phyloP scores from a whole-genome alignment of 345 rosid species.

The Chamaenerion angustifolium region DNA sequence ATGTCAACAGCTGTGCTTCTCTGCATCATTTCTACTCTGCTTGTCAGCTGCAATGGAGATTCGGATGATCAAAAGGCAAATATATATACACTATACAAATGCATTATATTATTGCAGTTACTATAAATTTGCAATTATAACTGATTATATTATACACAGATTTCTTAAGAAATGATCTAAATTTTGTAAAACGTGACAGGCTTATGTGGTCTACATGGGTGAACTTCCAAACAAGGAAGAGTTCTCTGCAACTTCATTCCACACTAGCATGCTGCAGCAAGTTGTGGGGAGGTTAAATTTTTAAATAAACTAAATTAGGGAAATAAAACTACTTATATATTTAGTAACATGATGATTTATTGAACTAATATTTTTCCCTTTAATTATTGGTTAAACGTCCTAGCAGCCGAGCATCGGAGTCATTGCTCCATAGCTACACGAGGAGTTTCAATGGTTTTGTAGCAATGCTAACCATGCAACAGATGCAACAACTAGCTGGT shows the following conservation, averaged over 20 bases:
- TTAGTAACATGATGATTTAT: neutral
- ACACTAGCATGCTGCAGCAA: conserved; percentile 11
- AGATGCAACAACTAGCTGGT: conserved; percentile 14
- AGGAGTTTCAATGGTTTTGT: conserved; percentile 22
- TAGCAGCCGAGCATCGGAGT: conserved; percentile 7
- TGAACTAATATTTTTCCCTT: neutral
- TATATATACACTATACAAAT: neutral
- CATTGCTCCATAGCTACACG: conserved; percentile 11
- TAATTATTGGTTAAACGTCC: neutral
- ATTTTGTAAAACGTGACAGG: conserved; percentile 8
- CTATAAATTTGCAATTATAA: too few relatives aligned
- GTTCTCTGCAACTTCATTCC: conserved; percentile 1
- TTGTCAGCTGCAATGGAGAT: neutral
- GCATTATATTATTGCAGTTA: too few relatives aligned
- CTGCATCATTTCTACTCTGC: neutral
- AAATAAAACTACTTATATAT: neutral
- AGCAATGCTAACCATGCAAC: conserved; percentile 7
- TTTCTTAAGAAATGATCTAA: neutral
- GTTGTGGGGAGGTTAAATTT: conserved; percentile 7
- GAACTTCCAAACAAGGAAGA: conserved; percentile 1
- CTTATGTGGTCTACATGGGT: conserved; percentile 23
- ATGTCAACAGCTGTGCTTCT: neutral
- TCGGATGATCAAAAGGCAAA: conserved; percentile 1
- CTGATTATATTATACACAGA: too few relatives aligned
- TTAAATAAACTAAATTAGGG: neutral